A percentile compares a stretch with the other conserved stretches of the same genome.
phyloP scores from a whole-genome alignment of 208 protist species.

The Phytomonas sp. region DNA sequence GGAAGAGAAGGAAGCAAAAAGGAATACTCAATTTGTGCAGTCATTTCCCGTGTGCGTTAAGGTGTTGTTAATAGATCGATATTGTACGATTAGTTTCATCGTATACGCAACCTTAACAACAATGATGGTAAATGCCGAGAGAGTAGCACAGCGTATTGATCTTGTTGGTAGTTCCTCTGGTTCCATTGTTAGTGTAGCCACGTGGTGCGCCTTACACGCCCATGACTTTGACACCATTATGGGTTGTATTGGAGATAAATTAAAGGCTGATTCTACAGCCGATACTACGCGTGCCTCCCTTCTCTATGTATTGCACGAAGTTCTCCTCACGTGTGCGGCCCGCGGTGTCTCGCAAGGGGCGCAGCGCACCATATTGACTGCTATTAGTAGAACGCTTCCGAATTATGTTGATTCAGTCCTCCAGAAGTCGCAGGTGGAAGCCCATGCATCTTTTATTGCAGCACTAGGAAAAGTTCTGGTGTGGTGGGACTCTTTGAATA shows the following conservation, averaged over 20 bases:
- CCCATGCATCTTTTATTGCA: slow-evolving; percentile 26
- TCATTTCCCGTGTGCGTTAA: background rate
- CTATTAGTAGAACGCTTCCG: slow-evolving; percentile 42
- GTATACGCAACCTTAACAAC: background rate
- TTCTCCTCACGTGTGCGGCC: slow-evolving; percentile 66
- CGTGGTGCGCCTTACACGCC: slow-evolving; percentile 83
- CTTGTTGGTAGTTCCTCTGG: slow-evolving; percentile 62
- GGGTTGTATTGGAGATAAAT: slow-evolving; percentile 35
- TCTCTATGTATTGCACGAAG: slow-evolving; percentile 78
- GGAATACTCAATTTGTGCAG: background rate
- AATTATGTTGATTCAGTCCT: slow-evolving; percentile 28
- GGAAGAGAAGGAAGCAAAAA: background rate
- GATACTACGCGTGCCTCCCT: slow-evolving; percentile 45
- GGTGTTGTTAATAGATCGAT: background rate
- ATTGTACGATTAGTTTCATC: background rate
- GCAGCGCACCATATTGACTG: slow-evolving; percentile 47
- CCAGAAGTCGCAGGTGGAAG: slow-evolving; percentile 12
- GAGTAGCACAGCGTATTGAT: slow-evolving; percentile 52
- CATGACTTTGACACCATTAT: slow-evolving; percentile 63
- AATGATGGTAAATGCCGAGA: slow-evolving; percentile 46
- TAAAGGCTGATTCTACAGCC: slow-evolving; percentile 36
- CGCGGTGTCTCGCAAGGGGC: slow-evolving; percentile 51
- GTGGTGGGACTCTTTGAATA: slow-evolving; percentile 70
- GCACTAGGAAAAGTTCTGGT: slow-evolving; percentile 41
- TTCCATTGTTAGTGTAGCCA: slow-evolving; percentile 71